Conservation (phyloP, 371 early-diverging fungal species). For the Basidiobolus meristosporus region DNA sequence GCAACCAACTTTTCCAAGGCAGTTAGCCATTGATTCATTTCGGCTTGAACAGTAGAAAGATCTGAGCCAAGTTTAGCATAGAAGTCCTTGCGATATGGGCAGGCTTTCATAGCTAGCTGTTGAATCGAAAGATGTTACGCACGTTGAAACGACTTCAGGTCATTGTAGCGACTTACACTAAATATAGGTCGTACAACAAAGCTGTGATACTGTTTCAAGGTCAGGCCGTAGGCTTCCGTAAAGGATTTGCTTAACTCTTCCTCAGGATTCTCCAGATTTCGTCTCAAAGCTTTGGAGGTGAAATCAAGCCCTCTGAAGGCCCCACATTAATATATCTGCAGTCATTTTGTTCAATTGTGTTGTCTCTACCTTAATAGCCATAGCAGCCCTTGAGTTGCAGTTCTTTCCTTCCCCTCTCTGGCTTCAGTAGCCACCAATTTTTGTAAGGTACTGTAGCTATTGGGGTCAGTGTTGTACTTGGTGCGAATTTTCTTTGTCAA, state of each 20-base stretch:
- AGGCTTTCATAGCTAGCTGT: constrained; percentile 83
- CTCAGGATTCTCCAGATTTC: constrained; percentile 33
- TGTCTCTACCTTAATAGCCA: constrained; percentile 69
- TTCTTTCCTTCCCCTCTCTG: constrained; percentile 43
- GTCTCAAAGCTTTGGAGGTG: constrained; percentile 54
- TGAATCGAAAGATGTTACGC: constrained; percentile 1
- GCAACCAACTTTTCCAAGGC: constrained; percentile 46
- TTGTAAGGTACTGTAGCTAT: constrained; percentile 56
- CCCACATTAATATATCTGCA: background rate
- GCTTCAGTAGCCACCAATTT: constrained; percentile 49
- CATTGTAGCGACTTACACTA: too few species aligned
- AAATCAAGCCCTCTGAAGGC: constrained; percentile 65
- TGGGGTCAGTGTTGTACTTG: constrained; percentile 36
- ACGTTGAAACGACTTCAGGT: too few species aligned
- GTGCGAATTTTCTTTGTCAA: constrained; percentile 74
- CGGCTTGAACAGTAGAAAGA: constrained; percentile 20
- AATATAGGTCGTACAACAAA: constrained; percentile 72
- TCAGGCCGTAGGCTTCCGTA: constrained; percentile 57
- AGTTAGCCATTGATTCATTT: constrained; percentile 44
- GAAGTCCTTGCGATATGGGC: constrained; percentile 77
- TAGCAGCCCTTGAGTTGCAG: constrained; percentile 76
- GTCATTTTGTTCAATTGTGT: constrained; percentile 4
- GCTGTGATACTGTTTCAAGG: constrained; percentile 61
- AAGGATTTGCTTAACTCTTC: constrained; percentile 76
- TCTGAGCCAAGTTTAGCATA: constrained; percentile 64